Evolutionary conservation across 768 basidiomycete genomes (phyloP), one percentile per base, ranked within the genome.

Genomic region (Tephrocybe rancida): DNA sequence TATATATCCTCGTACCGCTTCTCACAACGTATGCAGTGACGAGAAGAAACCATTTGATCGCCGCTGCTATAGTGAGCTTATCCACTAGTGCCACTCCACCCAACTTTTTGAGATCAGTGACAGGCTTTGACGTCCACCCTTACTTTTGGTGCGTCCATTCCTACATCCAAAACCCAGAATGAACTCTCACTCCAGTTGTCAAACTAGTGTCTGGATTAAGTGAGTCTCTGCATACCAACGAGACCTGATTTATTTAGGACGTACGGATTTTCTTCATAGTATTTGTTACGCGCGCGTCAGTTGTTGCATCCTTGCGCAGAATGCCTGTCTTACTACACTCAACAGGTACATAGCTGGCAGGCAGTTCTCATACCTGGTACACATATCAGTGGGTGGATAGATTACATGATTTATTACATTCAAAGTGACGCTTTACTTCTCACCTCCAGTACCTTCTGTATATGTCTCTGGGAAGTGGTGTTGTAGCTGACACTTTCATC

Each of bases 381-480:
- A 51, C 18, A 50, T 58, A n/a, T 58, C 57, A 9, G 57, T 48
- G 18, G 18, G 22, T 38, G 7, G 35, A 37, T 7, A 26, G n/a
- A n/a, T n/a, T 19, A 7, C 0, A 45, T 5, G 13, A 22, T 9
- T n/a, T 3, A 10, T 38, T 6, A 38, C 18, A 14, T n/a, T 4
- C 25, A 34, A 16, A 11, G 38, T 16, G 9, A n/a, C 21, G 11
- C 6, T 1, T 34, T 18, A 18, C 25, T 10, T 21, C 18, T 19
- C 22, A 58, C 14, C 19, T 18, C n/a, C 22, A 61, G 60, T 58
- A 55, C 34, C 44, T 55, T 19, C 44, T 61, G 10, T 58, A 58
- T 35, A 50, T 58, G 16, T 48, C 54, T 9, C 21, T 61, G 18
- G 50, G 25, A 29, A 48, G 48, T 26, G 54, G 54, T 6, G 54